Base-by-base conservation (phyloP, 352 stramenopile genomes). In the Phytophthora ramorum region DNA sequence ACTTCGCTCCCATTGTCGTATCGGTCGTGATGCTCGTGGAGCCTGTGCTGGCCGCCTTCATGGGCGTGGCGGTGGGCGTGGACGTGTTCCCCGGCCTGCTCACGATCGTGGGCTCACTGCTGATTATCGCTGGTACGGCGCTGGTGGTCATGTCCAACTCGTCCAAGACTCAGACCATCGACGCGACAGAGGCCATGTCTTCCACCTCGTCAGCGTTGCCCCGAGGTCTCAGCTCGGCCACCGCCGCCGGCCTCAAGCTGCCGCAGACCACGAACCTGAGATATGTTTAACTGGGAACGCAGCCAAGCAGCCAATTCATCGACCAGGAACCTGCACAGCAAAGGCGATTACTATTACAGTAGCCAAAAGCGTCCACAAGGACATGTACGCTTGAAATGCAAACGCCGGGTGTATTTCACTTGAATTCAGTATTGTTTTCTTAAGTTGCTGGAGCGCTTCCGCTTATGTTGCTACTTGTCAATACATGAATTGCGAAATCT, bases 11-110 rank as follows among this genome's bases (percentile, higher is more conserved):
- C 22, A 91, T 98, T 51, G 90, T 97, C 20, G 79, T 97, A 30
- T 90, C 89, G 7, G 91, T 96, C 28, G 90, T 96, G 30, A 95
- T 93, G 75, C 73, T 98, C 10, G 64, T 97, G n/a, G 90, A 98
- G 70, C 91, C 91, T 10, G 73, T 96, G 44, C 45, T 95, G 10
- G 90, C 83, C 3, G 79, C 80, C 3, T 75, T 90, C 17, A 91
- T 97, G 65, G 91, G 89, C 22, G 75, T 93, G 9, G 76, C 71
- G 17, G 70, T 86, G 12, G 83, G 85, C 14, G 87, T 96, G n/a
- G 84, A 93, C 16, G 64, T 83, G 24, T 63, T 96, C n/a, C 90
- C 90, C 2, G 88, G 88, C 19, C 64, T 79, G 38, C 79, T 90
- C 22, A 96, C 87, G 14, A 73, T 93, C 26, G 43, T 59, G 16